Percentiles rank a stretch among this genome's conserved stretches.
Evolutionary conservation across 345 rosid genomes (phyloP).

Genomic region (Turritis glabra): DNA sequence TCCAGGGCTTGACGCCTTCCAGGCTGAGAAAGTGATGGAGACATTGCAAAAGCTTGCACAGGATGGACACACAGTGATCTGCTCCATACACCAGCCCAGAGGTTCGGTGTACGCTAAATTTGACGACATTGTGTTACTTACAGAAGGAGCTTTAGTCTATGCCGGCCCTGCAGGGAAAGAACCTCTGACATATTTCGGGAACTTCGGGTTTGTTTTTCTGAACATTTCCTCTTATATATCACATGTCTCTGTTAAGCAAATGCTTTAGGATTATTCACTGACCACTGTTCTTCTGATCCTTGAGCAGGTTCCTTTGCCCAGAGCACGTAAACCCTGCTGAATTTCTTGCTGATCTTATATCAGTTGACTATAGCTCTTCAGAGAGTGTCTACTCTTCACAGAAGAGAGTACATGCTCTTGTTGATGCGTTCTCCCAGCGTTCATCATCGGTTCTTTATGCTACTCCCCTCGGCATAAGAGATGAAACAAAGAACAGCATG

Average conservation of each 20-base stretch:
- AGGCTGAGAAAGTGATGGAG: conserved; percentile 97
- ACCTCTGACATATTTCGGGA: conserved; percentile 76
- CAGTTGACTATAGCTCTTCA: conserved; percentile 83
- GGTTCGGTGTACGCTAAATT: conserved; percentile 87
- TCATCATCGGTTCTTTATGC: conserved; percentile 61
- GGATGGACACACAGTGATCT: conserved; percentile 96
- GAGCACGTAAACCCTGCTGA: conserved; percentile 96
- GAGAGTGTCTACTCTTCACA: conserved; percentile 74
- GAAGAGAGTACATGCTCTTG: conserved; percentile 88
- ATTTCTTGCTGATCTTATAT: conserved; percentile 97
- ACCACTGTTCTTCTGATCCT: conserved; percentile 22
- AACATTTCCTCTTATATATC: conserved; percentile 24
- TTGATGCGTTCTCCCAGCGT: conserved; percentile 73
- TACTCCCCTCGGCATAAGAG: conserved; percentile 55
- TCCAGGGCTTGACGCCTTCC: conserved; percentile 97
- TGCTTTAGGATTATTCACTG: conserved; percentile 2
- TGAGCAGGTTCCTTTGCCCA: conserved; percentile 75
- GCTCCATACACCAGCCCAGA: conserved; percentile 99
- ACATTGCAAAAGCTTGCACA: conserved; percentile 82
- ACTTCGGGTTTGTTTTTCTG: conserved; percentile 73
- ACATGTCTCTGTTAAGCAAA: neutral
- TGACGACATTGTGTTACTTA: conserved; percentile 82
- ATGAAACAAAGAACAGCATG: conserved; percentile 39
- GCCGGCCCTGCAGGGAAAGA: conserved; percentile 84
- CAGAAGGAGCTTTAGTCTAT: conserved; percentile 81